A percentile compares a stretch with the other conserved stretches of the same genome.
Evolutionary conservation across 352 stramenopile species (phyloP).

Genomic region (Phytophthora europaea): DNA sequence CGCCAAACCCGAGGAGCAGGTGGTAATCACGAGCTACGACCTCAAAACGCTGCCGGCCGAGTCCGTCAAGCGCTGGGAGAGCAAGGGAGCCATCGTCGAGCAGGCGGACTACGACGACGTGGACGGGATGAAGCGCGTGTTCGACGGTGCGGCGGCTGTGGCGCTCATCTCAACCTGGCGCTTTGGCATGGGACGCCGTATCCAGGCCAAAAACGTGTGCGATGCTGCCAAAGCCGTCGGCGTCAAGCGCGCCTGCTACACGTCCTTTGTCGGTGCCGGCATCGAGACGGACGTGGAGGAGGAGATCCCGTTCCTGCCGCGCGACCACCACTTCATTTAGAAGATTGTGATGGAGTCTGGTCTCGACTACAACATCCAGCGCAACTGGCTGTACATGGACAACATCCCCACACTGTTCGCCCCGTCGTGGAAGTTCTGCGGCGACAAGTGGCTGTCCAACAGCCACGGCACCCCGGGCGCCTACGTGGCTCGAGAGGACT

Average conservation of each 20-base stretch:
- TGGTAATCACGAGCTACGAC: slow-evolving; percentile 21
- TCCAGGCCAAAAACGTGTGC: slow-evolving; percentile 17
- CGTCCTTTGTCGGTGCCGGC: slow-evolving; percentile 17
- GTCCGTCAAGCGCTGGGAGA: slow-evolving; percentile 20
- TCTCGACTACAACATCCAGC: slow-evolving; percentile 34
- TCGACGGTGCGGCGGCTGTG: slow-evolving; percentile 23
- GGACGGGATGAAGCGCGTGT: slow-evolving; percentile 24
- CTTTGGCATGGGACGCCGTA: slow-evolving; percentile 19
- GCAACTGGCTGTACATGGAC: slow-evolving; percentile 26
- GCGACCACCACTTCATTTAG: slow-evolving; percentile 29
- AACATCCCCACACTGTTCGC: slow-evolving; percentile 31
- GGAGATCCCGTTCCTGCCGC: slow-evolving; percentile 29
- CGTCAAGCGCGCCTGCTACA: slow-evolving; percentile 28
- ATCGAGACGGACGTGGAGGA: slow-evolving; percentile 14
- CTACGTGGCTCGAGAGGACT: slow-evolving; percentile 28
- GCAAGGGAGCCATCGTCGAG: slow-evolving; percentile 17
- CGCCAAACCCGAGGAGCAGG: slow-evolving; percentile 20
- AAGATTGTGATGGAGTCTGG: slow-evolving; percentile 12
- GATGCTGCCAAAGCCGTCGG: slow-evolving; percentile 15
- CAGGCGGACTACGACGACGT: slow-evolving; percentile 29
- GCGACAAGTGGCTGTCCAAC: slow-evolving; percentile 29
- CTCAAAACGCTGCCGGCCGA: slow-evolving; percentile 12
- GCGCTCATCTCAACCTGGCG: slow-evolving; percentile 27
- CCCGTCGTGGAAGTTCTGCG: slow-evolving; percentile 29
- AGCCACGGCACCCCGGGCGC: slow-evolving; percentile 14